Base-by-base conservation (phyloP, 1,139 yeast species). In the Taphrina wiesneri region DNA sequence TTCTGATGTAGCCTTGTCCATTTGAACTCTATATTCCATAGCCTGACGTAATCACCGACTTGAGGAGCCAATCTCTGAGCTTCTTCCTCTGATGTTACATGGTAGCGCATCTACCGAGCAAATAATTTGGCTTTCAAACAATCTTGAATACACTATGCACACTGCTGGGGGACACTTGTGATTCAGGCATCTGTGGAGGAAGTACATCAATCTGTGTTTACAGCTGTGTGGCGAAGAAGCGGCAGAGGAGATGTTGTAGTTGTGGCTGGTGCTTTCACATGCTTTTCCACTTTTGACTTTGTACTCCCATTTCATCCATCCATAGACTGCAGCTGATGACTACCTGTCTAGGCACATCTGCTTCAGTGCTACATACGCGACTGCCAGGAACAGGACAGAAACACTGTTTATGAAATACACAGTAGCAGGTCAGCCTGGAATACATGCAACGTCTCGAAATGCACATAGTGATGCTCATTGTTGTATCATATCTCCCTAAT, bases 81-180 rank as follows among this genome's bases (percentile, higher is more conserved):
- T 26, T 60, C 57, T 25, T 34, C 57, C 57, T 60, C 64, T 19
- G 64, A 51, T 17, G 17, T 49, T 4, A 53, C 57, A 39, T 41
- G 47, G 30, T 60, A 34, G 39, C 57, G 56, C 64, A 60, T 60
- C 56, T 5, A 6, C 26, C 25, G 28, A 9, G 15, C 43, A 6
- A 30, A 30, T 30, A n/a, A n/a, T n/a, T n/a, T n/a, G n/a, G n/a
- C n/a, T n/a, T n/a, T n/a, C n/a, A n/a, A n/a, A n/a, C n/a, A n/a
- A n/a, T n/a, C n/a, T n/a, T n/a, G n/a, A n/a, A n/a, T n/a, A n/a
- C n/a, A n/a, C n/a, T n/a, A n/a, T n/a, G n/a, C n/a, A n/a, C n/a
- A n/a, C n/a, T n/a, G n/a, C n/a, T n/a, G n/a, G n/a, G n/a, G n/a
- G n/a, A n/a, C n/a, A n/a, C n/a, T n/a, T n/a, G n/a, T n/a, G n/a